Base-by-base conservation (phyloP, 306 rosid genomes). In the Gleditsia sinensis region DNA sequence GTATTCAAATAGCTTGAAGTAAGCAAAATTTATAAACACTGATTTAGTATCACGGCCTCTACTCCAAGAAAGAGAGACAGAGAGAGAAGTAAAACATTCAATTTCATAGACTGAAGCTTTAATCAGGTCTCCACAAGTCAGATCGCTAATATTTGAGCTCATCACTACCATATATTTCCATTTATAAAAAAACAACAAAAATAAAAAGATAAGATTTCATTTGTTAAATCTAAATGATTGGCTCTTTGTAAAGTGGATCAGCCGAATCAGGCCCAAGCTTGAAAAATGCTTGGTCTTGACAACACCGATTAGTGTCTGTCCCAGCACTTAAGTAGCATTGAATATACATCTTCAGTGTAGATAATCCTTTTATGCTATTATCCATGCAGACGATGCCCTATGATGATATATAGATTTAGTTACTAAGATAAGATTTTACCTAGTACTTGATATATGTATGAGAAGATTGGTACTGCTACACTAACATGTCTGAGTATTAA, bases 141-240 rank as follows among this genome's bases (percentile, higher is more conserved):
- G n/a, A n/a, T n/a, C n/a, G n/a, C 27, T 32, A 43, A 25, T 66
- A 67, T 34, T 67, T 46, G 33, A 45, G 34, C 42, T 67, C 55
- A 16, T 6, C 32, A 11, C 14, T 55, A 28, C n/a, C 68, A 67
- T 45, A 76, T 53, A 48, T 67, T 66, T 45, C 51, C 48, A 67
- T 13, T 75, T 28, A 1, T 0, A 21, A 66, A 56, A 50, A 4
- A 0, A 0, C n/a, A n/a, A n/a, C n/a, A n/a, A n/a, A n/a, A n/a
- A n/a, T n/a, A n/a, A n/a, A n/a, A n/a, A n/a, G n/a, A n/a, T n/a
- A n/a, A n/a, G n/a, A 13, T 25, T 66, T 33, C 16, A 42, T 30
- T 40, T 54, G 32, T 1, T 28, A 28, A 28, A 57, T 43, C 37
- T 50, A 51, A 75, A 25, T 17, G 8, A 65, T 53, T 39, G 39